A percentile compares a stretch with the other conserved stretches of the same genome.
Conservation (phyloP, 2,329 filamentous ascomycete genomes). For the Stagonosporopsis chrysanthemi region DNA sequence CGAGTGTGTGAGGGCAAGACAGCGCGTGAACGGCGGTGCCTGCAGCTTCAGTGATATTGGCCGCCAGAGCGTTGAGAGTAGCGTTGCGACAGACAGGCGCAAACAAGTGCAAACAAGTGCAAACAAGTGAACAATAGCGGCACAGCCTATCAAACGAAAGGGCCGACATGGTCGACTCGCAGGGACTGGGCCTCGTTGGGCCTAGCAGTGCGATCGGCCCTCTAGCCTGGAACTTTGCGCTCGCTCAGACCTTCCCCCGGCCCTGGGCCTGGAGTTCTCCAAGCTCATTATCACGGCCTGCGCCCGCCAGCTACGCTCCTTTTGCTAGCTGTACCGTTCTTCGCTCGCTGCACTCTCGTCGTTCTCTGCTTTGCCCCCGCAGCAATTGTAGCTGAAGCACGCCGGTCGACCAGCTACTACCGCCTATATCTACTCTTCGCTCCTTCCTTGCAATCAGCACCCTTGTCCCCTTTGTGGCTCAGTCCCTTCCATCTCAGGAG, state of each 20-base stretch:
- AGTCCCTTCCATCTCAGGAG: conserved; percentile 8
- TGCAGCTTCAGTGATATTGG: background rate
- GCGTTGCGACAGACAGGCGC: conserved; percentile 10
- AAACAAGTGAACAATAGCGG: conserved; percentile 15
- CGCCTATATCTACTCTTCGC: conserved; percentile 14
- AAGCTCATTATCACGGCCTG: conserved; percentile 25
- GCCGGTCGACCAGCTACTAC: conserved; percentile 27
- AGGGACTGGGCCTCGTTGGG: conserved; percentile 6
- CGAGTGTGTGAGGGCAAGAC: background rate
- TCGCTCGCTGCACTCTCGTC: conserved; percentile 19
- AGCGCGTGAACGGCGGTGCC: background rate
- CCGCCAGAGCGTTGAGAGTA: conserved; percentile 9
- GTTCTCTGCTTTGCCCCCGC: conserved; percentile 19
- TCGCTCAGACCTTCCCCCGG: conserved; percentile 30
- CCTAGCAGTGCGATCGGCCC: conserved; percentile 16
- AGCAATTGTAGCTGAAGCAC: conserved; percentile 27
- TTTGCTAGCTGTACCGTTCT: conserved; percentile 14
- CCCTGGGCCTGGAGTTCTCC: conserved; percentile 23
- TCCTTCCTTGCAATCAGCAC: conserved; percentile 21
- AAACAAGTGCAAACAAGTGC: conserved; percentile 8
- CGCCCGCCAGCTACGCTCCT: conserved; percentile 23
- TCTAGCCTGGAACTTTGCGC: conserved; percentile 23
- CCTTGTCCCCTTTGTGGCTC: conserved; percentile 1
- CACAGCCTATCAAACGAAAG: conserved; percentile 18
- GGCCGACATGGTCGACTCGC: conserved; percentile 13